Evolutionary conservation across 805 yeast genomes (phyloP).

Genomic region (Lipomyces sp.): DNA sequence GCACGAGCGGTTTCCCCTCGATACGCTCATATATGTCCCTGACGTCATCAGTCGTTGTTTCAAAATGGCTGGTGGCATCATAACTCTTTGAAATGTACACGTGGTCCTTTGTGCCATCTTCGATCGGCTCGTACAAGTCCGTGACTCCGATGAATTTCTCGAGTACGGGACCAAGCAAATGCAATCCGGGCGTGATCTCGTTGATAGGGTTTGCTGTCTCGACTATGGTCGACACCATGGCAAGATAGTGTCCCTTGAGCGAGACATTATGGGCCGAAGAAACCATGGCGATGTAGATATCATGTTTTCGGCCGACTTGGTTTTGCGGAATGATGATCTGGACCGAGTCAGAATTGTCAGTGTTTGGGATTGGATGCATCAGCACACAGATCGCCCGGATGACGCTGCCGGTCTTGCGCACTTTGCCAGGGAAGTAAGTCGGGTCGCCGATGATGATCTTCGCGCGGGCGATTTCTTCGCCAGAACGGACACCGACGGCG

Average conservation of each 20-base stretch:
- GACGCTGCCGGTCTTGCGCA: conserved; percentile 72
- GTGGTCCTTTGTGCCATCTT: conserved; percentile 79
- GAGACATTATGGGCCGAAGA: conserved; percentile 89
- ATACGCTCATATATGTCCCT: conserved; percentile 91
- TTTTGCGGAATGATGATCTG: conserved; percentile 97
- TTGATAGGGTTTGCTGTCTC: conserved; percentile 92
- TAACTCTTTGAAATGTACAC: conserved; percentile 86
- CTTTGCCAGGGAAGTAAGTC: conserved; percentile 89
- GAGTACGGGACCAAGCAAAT: conserved; percentile 73
- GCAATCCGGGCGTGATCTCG: conserved; percentile 93
- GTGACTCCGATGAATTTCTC: conserved; percentile 95
- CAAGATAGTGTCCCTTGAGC: conserved; percentile 85
- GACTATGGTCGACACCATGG: conserved; percentile 90
- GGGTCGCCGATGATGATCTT: conserved; percentile 97
- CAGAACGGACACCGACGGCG: conserved; percentile 85
- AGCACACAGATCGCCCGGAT: conserved; percentile 86
- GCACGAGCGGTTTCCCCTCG: conserved; percentile 87
- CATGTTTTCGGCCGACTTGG: conserved; percentile 90
- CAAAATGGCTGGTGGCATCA: conserved; percentile 95
- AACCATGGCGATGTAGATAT: conserved; percentile 89
- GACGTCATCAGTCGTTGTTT: conserved; percentile 94
- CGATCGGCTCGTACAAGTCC: conserved; percentile 83
- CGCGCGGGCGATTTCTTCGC: conserved; percentile 89
- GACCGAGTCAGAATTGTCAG: conserved; percentile 81
- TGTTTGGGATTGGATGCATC: conserved; percentile 85